Base-by-base conservation (phyloP, 768 basidiomycete species). In the Lactifluus subvellereus region DNA sequence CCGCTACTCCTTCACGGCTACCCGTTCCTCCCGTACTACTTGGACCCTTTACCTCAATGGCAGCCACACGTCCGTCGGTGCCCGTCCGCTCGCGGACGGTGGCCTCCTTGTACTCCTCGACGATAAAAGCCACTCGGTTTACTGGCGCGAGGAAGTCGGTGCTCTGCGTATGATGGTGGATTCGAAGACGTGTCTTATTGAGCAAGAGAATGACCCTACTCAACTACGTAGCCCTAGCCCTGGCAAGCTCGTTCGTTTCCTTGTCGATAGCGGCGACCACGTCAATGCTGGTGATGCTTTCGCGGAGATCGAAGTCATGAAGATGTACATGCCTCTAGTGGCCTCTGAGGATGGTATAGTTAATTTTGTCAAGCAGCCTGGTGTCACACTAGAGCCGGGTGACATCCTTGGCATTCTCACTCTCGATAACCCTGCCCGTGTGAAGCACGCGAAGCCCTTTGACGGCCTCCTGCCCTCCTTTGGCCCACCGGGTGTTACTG, bases 271-370 rank as follows among this genome's bases (percentile, higher is more conserved):
- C 61, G 97, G 97, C 8, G 97, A 99, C 64, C 97, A 98, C 74
- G 83, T 99, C 77, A 89, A 92, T 66, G 93, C 95, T 64, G 96
- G 97, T 20, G 94, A 98, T 66, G 88, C 91, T 62, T 98, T 98
- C 74, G 97, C 97, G 56, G 97, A 99, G 72, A 98, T 99, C 50
- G 97, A 98, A 82, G 91, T 93, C 64, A 95, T 97, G 94, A 98
- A 99, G 79, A 99, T 98, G 97, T 97, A 97, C 76, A 97, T 99
- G 96, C 94, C 94, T 4, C 84, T 99, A 59, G 86, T 92, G 59
- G 94, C 94, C 6, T 84, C 89, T 3, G 97, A 99, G 73, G 93
- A 96, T 73, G 97, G 97, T 70, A 82, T 88, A 51, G 87, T 95
- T 18, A 94, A 96, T 70, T 85, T 98, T 70, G 92, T 98, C 75